Evolutionary conservation across 768 basidiomycete genomes (phyloP).

Genomic region (Trametes sanguinea): DNA sequence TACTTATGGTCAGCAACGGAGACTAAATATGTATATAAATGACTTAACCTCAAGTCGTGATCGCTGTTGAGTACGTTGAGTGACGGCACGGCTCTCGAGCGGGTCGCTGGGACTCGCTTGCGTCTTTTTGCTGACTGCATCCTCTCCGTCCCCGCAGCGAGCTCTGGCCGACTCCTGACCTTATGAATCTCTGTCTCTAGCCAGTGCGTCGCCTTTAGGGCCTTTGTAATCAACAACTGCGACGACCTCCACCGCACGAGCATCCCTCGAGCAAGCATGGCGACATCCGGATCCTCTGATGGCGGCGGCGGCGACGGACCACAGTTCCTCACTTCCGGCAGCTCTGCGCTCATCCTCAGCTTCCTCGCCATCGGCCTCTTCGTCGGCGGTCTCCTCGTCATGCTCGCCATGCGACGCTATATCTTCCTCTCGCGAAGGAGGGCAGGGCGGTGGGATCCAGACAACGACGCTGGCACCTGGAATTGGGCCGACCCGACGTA

Average conservation of each 20-base stretch:
- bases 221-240: background rate
- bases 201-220: background rate
- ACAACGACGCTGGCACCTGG: background rate
- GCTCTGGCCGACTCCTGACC: background rate
- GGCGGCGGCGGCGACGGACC: background rate
- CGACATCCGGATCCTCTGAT: background rate
- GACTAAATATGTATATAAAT: too few relatives aligned
- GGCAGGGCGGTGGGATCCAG: background rate
- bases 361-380: slow-evolving; percentile 63
- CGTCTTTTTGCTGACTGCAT: background rate
- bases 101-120: background rate
- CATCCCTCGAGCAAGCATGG: background rate
- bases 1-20: too few relatives aligned
- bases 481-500: background rate
- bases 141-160: background rate
- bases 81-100: too few relatives aligned
- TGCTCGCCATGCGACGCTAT: slow-evolving; percentile 41
- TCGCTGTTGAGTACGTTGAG: too few relatives aligned
- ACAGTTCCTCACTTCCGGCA: slow-evolving; percentile 34
- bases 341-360: slow-evolving; percentile 58
- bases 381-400: slow-evolving; percentile 46
- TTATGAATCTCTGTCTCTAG: background rate
- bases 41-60: too few relatives aligned
- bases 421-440: slow-evolving; percentile 6
- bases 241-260: background rate